Evolutionary conservation across 1,139 yeast genomes (phyloP).

Genomic region (Suhomyces atakaporum): DNA sequence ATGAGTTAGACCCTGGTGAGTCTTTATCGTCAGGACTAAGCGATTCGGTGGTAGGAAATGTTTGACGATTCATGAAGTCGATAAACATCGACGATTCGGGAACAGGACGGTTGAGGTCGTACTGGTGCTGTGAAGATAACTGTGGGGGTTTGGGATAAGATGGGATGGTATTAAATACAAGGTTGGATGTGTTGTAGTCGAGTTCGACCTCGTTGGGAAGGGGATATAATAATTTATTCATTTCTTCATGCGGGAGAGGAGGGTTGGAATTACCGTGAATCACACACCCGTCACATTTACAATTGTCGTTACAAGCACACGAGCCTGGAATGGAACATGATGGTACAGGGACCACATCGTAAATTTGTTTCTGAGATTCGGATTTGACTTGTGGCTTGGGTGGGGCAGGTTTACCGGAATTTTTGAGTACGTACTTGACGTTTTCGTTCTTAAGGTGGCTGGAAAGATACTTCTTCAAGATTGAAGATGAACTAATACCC

Average conservation of each 20-base stretch:
- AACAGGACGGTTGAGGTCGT: slow-evolving; percentile 1
- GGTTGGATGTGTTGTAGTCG: slow-evolving; percentile 10
- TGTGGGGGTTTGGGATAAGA: slow-evolving; percentile 3
- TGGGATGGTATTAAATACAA: slow-evolving; percentile 12
- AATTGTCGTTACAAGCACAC: slow-evolving; percentile 50
- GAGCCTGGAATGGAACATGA: slow-evolving; percentile 53
- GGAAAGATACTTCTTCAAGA: slow-evolving; percentile 38
- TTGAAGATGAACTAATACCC: slow-evolving; percentile 36
- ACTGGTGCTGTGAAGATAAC: slow-evolving; percentile 3
- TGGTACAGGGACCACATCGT: slow-evolving; percentile 32
- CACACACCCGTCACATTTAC: slow-evolving; percentile 50
- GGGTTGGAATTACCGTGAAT: slow-evolving; percentile 46
- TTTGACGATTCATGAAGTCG: slow-evolving; percentile 8
- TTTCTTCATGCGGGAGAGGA: slow-evolving; percentile 11
- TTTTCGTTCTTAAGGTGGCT: slow-evolving; percentile 20
- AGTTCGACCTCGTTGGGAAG: slow-evolving; percentile 10
- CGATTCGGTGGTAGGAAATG: slow-evolving; percentile 2
- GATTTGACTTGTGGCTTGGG: slow-evolving; percentile 2
- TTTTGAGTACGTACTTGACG: slow-evolving; percentile 3
- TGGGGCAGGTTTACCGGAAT: not conserved
- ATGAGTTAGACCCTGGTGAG: slow-evolving; percentile 21
- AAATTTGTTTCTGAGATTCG: slow-evolving; percentile 11
- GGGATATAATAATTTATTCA: slow-evolving; percentile 12
- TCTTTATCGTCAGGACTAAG: slow-evolving; percentile 16
- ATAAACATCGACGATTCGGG: slow-evolving; percentile 1